Evolutionary conservation across 129 eudicot genomes (phyloP).

Genomic region (Chrysanthemum makinoi): DNA sequence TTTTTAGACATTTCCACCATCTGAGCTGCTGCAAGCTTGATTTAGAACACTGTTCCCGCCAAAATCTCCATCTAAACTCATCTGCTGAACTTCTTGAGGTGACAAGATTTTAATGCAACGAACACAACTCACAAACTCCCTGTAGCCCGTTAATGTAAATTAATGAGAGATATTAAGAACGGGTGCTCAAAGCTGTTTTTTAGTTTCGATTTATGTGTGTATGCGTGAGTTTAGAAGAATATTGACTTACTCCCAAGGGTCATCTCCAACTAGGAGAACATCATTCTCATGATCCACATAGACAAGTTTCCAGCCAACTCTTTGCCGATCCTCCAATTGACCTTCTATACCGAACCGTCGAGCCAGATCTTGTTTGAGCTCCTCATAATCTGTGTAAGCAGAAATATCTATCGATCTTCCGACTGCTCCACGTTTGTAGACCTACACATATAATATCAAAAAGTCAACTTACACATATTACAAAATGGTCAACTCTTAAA

Average conservation of each 20-base stretch:
- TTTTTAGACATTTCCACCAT: conserved; percentile 64
- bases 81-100: conserved; percentile 88
- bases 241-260: conserved; percentile 96
- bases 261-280: conserved; percentile 92
- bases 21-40: conserved; percentile 94
- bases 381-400: conserved; percentile 88
- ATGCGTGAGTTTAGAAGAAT: not conserved
- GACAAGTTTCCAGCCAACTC: conserved; percentile 92
- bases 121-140: conserved; percentile 89
- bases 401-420: conserved; percentile 90
- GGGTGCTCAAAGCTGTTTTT: not conserved
- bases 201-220: not conserved
- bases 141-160: conserved; percentile 22
- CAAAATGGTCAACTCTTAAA: not conserved
- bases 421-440: conserved; percentile 92
- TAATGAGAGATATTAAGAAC: not conserved
- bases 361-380: conserved; percentile 87
- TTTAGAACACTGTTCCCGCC: conserved; percentile 62
- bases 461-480: not conserved
- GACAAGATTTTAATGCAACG: conserved; percentile 87
- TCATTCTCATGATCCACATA: conserved; percentile 94
- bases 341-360: conserved; percentile 95
- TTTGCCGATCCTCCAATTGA: conserved; percentile 77
- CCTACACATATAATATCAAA: conserved; percentile 43
- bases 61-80: conserved; percentile 95